Evolutionary conservation across 1,284 basidiomycete species (phyloP).

Genomic region (Leccinum fallax): DNA sequence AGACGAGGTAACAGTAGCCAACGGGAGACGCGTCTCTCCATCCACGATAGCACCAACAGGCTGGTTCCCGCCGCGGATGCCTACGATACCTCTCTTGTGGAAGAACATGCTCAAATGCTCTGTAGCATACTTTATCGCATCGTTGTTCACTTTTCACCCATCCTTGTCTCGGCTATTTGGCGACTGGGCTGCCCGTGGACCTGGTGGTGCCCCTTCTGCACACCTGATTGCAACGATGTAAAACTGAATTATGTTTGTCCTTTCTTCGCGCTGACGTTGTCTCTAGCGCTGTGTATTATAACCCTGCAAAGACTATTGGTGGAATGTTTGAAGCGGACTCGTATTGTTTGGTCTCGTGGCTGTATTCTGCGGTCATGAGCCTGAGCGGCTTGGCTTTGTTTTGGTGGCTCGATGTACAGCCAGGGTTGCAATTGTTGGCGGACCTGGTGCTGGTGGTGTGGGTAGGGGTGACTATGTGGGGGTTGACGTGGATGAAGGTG

Average conservation of each 20-base stretch:
- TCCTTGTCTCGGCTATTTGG: slow-evolving; percentile 64
- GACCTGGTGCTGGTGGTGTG: slow-evolving; percentile 73
- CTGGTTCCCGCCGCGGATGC: slow-evolving; percentile 28
- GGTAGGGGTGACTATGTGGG: slow-evolving; percentile 83
- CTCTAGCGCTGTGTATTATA: slow-evolving; percentile 74
- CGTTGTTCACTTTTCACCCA: slow-evolving; percentile 90
- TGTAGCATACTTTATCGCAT: slow-evolving; percentile 88
- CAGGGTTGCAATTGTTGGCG: slow-evolving; percentile 70
- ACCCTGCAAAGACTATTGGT: slow-evolving; percentile 85
- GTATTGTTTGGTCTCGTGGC: slow-evolving; percentile 72
- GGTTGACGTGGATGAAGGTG: slow-evolving; percentile 85
- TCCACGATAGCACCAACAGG: not conserved
- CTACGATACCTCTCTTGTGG: slow-evolving; percentile 52
- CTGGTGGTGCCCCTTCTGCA: slow-evolving; percentile 55
- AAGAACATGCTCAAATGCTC: slow-evolving; percentile 89
- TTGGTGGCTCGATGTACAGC: slow-evolving; percentile 71
- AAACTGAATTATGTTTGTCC: slow-evolving; percentile 28
- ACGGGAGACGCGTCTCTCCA: slow-evolving; percentile 10
- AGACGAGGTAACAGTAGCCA: slow-evolving; percentile 15
- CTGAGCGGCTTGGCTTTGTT: slow-evolving; percentile 78
- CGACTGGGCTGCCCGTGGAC: slow-evolving; percentile 58
- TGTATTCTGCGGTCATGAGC: slow-evolving; percentile 76
- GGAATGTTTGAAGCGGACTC: slow-evolving; percentile 90
- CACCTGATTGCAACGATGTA: slow-evolving; percentile 93
- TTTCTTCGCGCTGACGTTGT: slow-evolving; percentile 8